Base-by-base conservation (phyloP, 2,329 filamentous ascomycete genomes). In the Magnaporthiopsis poae region DNA sequence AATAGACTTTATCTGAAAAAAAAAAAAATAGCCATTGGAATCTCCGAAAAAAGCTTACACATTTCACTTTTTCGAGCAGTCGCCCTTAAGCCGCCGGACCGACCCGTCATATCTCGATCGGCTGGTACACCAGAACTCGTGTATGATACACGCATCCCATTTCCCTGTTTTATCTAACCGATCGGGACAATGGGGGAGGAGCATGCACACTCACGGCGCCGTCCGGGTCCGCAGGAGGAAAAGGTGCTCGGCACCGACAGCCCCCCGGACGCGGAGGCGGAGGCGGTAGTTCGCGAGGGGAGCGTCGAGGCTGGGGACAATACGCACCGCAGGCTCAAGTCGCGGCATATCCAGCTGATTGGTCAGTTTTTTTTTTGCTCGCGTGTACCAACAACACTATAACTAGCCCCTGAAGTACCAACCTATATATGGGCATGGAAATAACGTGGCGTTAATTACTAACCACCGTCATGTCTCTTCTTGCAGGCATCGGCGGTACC, bases 291-390 rank as follows among this genome's bases (percentile, higher is more conserved):
- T 61, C 65, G 63, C 60, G 65, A 65, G 12, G 71, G 46, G 46
- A 56, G 46, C 21, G 9, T 56, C n/a, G 46, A 21, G 9, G 46
- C 46, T 8, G 46, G 68, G 25, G 80, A 82, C 67, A 71, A 78
- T 11, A 85, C 82, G 0, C 81, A 85, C 64, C 80, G 84, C 62
- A 80, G 75, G 67, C 80, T 86, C 68, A 85, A 85, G 73, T 75
- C 82, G 29, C 80, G 84, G 1, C 83, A 86, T 69, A 85, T 86
- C 62, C 84, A 86, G 71, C 76, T 86, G 39, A 85, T 86, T 71
- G 73, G 72, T 73, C 59, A 13, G 67, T 63, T 63, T 29, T 27
- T 27, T 31, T 36, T 36, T 36, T 31, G 11, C 25, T 21, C 39
- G n/a, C 8, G n/a, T 25, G 5, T 36, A 52, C 9, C 35, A 12